A percentile compares a stretch with the other conserved stretches of the same genome.
These are phyloP conservation scores for Diutina scorzettiae DNA, from an alignment of 1,139 yeast genomes.

Conservation along the genomic window DNA sequence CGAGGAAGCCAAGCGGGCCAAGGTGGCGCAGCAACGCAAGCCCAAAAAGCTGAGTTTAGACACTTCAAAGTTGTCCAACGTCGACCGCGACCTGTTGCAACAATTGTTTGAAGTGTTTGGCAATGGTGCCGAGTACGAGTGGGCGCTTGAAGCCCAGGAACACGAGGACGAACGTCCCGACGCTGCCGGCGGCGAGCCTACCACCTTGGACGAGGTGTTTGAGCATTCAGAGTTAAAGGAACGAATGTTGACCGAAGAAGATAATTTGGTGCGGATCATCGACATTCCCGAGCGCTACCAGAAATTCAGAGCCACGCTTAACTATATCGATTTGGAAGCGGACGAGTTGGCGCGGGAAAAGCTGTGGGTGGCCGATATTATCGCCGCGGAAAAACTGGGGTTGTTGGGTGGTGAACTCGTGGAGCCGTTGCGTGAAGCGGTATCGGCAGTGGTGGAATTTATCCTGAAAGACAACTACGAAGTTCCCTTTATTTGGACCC, in stretches of 20 bases:
- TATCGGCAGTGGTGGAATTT: constrained; percentile 68
- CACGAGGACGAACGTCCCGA: constrained; percentile 49
- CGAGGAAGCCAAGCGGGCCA: constrained; percentile 38
- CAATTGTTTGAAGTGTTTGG: constrained; percentile 94
- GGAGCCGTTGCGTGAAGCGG: constrained; percentile 57
- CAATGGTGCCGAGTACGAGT: constrained; percentile 92
- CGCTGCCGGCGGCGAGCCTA: constrained; percentile 47
- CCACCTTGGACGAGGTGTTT: constrained; percentile 75
- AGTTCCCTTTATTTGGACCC: constrained; percentile 95
- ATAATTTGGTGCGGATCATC: constrained; percentile 71
- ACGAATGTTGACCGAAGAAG: constrained; percentile 85
- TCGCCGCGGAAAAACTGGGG: constrained; percentile 39
- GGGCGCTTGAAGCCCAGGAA: constrained; percentile 93
- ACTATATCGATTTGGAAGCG: constrained; percentile 53
- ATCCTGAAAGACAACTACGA: constrained; percentile 71
- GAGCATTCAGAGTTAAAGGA: constrained; percentile 90
- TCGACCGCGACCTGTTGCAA: constrained; percentile 86
- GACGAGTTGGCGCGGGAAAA: constrained; percentile 64
- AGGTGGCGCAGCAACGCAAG: constrained; percentile 17
- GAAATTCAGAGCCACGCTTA: constrained; percentile 50
- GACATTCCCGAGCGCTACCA: constrained; percentile 94
- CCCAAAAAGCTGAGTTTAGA: constrained; percentile 28
- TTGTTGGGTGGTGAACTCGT: constrained; percentile 28
- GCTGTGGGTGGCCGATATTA: constrained; percentile 59
- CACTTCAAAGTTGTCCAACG: constrained; percentile 56